Evolutionary conservation across 352 stramenopile genomes (phyloP).

Genomic region (Globisporangium irregulare): DNA sequence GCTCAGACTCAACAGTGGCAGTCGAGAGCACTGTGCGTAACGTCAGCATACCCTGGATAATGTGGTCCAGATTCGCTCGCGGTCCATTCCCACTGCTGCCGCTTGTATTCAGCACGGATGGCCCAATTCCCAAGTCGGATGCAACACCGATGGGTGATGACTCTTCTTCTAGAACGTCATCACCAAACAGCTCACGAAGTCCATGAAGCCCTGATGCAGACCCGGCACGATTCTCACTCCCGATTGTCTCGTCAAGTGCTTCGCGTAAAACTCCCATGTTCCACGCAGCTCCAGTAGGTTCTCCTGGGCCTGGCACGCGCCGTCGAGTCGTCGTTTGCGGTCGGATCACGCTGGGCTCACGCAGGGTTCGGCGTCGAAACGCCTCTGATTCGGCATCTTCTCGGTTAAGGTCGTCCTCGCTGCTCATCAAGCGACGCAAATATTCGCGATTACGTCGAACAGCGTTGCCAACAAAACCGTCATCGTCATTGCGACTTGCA

Average conservation of each 20-base stretch:
- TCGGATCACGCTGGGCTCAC: conserved; percentile 16
- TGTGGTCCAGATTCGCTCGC: conserved; percentile 44
- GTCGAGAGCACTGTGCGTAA: conserved; percentile 57
- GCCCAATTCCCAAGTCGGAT: conserved; percentile 28
- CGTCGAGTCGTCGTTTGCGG: conserved; percentile 11
- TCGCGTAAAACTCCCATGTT: conserved; percentile 63
- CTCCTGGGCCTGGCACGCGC: conserved; percentile 17
- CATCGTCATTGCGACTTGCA: conserved; percentile 10
- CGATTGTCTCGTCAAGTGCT: conserved; percentile 22
- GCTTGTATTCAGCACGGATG: background rate
- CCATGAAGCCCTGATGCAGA: conserved; percentile 27
- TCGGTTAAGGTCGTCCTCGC: background rate
- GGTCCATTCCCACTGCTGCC: background rate
- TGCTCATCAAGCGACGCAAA: conserved; percentile 15
- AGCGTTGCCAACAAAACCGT: background rate
- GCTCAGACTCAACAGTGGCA: background rate
- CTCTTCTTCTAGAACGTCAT: conserved; percentile 26
- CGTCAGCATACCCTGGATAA: conserved; percentile 53
- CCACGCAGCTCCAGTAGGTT: conserved; percentile 42
- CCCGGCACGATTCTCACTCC: background rate
- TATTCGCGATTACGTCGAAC: conserved; percentile 16
- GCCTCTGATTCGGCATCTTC: background rate
- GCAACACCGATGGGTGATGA: conserved; percentile 25
- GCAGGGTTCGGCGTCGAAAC: conserved; percentile 15
- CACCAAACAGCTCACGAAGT: conserved; percentile 34